Conservation (phyloP, 2,329 filamentous ascomycete genomes). For the Passalora sequoiae region DNA sequence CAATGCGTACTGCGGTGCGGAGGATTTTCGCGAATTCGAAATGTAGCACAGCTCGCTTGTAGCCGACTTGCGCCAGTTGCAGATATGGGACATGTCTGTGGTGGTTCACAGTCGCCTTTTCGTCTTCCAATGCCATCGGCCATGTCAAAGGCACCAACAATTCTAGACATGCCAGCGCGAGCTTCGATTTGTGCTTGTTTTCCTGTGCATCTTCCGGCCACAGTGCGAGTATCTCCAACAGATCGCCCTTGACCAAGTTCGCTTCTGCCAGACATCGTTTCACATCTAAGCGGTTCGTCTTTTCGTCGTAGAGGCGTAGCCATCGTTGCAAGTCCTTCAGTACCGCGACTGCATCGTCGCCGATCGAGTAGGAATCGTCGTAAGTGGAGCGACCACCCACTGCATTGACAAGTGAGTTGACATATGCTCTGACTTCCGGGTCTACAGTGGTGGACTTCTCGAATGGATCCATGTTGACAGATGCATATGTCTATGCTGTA, state of each 20-base stretch:
- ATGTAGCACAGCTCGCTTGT: slow-evolving; percentile 84
- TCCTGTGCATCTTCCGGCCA: slow-evolving; percentile 71
- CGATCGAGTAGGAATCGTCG: slow-evolving; percentile 65
- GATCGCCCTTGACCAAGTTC: slow-evolving; percentile 83
- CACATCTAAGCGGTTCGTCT: slow-evolving; percentile 89
- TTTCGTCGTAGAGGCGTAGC: slow-evolving; percentile 73
- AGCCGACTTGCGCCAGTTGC: slow-evolving; percentile 78
- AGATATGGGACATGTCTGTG: slow-evolving; percentile 87
- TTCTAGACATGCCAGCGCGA: slow-evolving; percentile 82
- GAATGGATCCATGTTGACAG: slow-evolving; percentile 15
- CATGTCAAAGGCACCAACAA: slow-evolving; percentile 88
- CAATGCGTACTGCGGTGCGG: slow-evolving; percentile 72
- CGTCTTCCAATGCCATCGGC: slow-evolving; percentile 75
- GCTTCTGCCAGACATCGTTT: slow-evolving; percentile 87
- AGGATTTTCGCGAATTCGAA: slow-evolving; percentile 73
- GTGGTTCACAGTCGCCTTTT: slow-evolving; percentile 85
- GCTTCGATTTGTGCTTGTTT: slow-evolving; percentile 69
- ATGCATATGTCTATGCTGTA: neutral
- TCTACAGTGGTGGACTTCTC: slow-evolving; percentile 54
- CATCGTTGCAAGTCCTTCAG: slow-evolving; percentile 91
- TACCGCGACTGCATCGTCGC: slow-evolving; percentile 87
- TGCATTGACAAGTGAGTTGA: slow-evolving; percentile 89
- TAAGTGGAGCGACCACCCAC: slow-evolving; percentile 46
- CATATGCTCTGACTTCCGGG: slow-evolving; percentile 85
- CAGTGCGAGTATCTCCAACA: slow-evolving; percentile 79